Conservation (phyloP, 306 rosid species). For the Dryas drummondii region DNA sequence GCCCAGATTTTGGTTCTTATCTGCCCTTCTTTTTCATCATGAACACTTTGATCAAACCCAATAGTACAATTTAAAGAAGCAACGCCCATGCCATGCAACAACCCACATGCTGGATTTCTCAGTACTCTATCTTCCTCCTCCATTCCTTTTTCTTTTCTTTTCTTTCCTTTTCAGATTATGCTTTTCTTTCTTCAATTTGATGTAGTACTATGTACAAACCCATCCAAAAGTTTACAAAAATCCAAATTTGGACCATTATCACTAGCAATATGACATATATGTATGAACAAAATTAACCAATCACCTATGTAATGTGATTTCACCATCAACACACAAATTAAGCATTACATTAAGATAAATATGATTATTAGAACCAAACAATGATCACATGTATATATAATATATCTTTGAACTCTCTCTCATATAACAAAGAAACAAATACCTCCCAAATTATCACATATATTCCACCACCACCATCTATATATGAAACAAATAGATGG, state of each 20-base stretch:
- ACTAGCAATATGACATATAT: no score
- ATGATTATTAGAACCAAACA: background rate
- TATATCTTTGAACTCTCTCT: no score
- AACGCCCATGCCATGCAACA: constrained; percentile 34
- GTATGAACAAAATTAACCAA: no score
- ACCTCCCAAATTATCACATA: constrained; percentile 17
- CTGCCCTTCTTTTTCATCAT: background rate
- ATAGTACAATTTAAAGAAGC: background rate
- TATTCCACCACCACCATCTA: constrained; percentile 33
- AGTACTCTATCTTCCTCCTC: no score
- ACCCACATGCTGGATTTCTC: background rate
- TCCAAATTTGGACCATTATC: background rate
- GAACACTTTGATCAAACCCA: no score
- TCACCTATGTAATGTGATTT: background rate
- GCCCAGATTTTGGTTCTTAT: background rate
- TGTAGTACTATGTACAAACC: background rate
- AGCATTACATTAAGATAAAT: background rate
- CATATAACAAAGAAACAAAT: background rate
- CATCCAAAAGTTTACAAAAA: background rate
- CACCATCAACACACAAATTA: background rate
- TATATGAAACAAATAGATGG: constrained; percentile 51
- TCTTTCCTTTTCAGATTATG: background rate
- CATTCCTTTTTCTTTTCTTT: background rate
- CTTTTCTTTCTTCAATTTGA: constrained; percentile 10
- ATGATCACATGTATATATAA: no score